A percentile compares a stretch with the other conserved stretches of the same genome.
Conservation (phyloP, 2,329 filamentous ascomycete genomes). For the Aureobasidium zeae region DNA sequence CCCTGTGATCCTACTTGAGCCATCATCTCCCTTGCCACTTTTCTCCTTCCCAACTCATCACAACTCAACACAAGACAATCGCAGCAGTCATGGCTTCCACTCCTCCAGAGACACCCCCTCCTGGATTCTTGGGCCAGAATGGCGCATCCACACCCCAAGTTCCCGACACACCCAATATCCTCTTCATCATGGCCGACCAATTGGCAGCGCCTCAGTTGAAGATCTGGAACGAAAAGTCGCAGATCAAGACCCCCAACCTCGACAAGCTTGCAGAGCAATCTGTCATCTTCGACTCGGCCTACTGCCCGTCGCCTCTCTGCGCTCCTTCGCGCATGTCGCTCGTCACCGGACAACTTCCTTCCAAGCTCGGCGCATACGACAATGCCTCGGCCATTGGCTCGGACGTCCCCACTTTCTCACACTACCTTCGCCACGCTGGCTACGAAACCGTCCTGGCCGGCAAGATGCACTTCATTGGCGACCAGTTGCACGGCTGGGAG, state of each 20-base stretch:
- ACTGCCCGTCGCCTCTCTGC: constrained; percentile 88
- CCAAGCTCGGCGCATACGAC: constrained; percentile 85
- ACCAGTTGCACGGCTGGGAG: constrained; percentile 91
- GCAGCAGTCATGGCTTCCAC: constrained; percentile 20
- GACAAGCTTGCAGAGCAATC: constrained; percentile 71
- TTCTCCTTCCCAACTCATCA: not conserved
- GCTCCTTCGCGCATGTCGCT: constrained; percentile 89
- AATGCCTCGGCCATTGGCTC: constrained; percentile 78
- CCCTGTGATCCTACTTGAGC: not conserved
- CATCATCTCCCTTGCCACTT: not conserved
- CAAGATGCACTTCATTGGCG: constrained; percentile 96
- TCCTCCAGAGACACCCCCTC: constrained; percentile 30
- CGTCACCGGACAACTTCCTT: constrained; percentile 84
- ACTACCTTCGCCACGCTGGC: constrained; percentile 74
- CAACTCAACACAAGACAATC: too few relatives aligned
- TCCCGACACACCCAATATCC: constrained; percentile 57
- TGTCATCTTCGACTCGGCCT: constrained; percentile 87
- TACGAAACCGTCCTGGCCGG: constrained; percentile 87
- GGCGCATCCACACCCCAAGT: constrained; percentile 32
- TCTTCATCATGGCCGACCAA: constrained; percentile 97
- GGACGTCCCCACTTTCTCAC: constrained; percentile 82
- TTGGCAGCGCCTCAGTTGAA: constrained; percentile 82
- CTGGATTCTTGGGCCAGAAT: constrained; percentile 30
- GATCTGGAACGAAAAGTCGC: constrained; percentile 80
- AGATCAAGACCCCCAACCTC: constrained; percentile 86